Conservation (phyloP, 192 early-diverging fungal species). For the Mortierella claussenii region DNA sequence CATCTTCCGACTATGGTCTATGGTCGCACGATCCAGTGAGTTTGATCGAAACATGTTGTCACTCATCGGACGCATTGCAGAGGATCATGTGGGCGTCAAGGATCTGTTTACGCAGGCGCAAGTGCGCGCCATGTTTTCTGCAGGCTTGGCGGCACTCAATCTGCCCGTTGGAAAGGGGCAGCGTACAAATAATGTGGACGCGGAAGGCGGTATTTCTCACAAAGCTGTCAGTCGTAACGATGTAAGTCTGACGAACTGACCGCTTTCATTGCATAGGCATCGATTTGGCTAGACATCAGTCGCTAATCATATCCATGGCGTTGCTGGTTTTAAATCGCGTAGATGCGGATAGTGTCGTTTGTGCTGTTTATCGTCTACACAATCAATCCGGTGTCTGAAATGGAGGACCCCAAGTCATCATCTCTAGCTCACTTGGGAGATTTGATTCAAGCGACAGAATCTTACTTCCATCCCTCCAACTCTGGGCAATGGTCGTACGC, state of each 20-base stretch:
- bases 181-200: conserved; percentile 56
- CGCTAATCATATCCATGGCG: not conserved
- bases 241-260: no score
- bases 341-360: conserved; percentile 59
- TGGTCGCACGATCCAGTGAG: conserved; percentile 64
- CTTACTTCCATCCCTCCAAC: conserved; percentile 95
- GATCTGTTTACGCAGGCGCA: conserved; percentile 72
- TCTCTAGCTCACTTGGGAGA: conserved; percentile 72
- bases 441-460: conserved; percentile 87
- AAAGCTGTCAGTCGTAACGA: conserved; percentile 53
- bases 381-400: conserved; percentile 60
- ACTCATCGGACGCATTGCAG: conserved; percentile 76
- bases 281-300: conserved; percentile 19
- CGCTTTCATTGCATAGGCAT: no score
- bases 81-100: conserved; percentile 53
- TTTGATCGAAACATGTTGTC: conserved; percentile 80
- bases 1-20: conserved; percentile 86
- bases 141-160: conserved; percentile 58
- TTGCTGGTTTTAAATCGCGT: not conserved
- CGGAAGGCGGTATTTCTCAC: conserved; percentile 57
- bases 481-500: conserved; percentile 83
- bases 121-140: conserved; percentile 66
- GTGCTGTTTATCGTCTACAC: conserved; percentile 86
- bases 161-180: conserved; percentile 66
- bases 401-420: conserved; percentile 55